Conservation (phyloP, 768 basidiomycete genomes). For the Phylloporus sp. region DNA sequence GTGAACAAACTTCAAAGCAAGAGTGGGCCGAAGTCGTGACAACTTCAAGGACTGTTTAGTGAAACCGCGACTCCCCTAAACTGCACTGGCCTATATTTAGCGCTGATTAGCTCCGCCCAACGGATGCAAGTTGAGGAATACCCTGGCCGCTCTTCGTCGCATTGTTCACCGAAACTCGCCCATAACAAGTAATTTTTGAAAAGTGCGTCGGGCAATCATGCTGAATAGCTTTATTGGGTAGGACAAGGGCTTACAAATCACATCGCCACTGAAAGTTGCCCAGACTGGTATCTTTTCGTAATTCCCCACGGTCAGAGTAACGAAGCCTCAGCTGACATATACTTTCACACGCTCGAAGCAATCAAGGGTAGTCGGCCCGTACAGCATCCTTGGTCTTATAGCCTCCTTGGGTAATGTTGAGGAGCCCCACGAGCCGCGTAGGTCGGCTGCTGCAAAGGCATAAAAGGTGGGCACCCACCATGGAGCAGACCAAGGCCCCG, state of each 20-base stretch:
- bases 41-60: too few species aligned
- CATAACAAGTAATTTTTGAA: slow-evolving; percentile 20
- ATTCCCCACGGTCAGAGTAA: neutral
- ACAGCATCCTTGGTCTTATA: slow-evolving; percentile 21
- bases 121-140: too few species aligned
- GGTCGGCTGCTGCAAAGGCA: slow-evolving; percentile 3
- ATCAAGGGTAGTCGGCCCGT: slow-evolving; percentile 17
- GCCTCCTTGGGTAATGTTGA: slow-evolving; percentile 27
- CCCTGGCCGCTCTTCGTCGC: too few species aligned
- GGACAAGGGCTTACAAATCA: neutral
- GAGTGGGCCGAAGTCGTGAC: too few species aligned
- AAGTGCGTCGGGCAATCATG: slow-evolving; percentile 17
- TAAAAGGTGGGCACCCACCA: slow-evolving; percentile 28
- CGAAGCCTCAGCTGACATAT: slow-evolving; percentile 26
- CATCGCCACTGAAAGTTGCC: slow-evolving; percentile 26
- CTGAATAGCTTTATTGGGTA: slow-evolving; percentile 19
- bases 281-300: slow-evolving; percentile 15
- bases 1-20: too few species aligned
- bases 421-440: slow-evolving; percentile 17
- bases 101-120: too few species aligned
- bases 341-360: slow-evolving; percentile 28
- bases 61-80: too few species aligned
- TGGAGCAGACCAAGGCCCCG: slow-evolving; percentile 7
- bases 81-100: too few species aligned
- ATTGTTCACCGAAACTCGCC: too few species aligned